These are phyloP conservation scores for Daldinia eschscholtzii DNA, from an alignment of 2,329 filamentous ascomycete species.

Conservation along the genomic window DNA sequence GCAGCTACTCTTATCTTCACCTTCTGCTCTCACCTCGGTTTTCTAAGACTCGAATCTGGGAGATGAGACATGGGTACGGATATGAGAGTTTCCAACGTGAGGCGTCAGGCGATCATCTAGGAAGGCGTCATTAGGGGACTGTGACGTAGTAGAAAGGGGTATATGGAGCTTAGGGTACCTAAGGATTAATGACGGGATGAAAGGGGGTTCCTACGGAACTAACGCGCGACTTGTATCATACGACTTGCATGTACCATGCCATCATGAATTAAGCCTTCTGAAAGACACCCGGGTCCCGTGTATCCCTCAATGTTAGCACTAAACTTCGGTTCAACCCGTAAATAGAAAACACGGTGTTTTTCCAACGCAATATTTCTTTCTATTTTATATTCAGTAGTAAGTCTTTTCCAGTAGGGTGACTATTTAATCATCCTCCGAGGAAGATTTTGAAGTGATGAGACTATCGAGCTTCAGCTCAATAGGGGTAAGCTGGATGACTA, in stretches of 20 bases:
- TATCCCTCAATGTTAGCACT: background rate
- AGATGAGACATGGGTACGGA: slow-evolving; percentile 22
- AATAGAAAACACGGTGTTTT: background rate
- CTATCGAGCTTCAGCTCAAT: background rate
- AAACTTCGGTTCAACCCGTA: slow-evolving; percentile 7
- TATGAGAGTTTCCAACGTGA: slow-evolving; percentile 19
- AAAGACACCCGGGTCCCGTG: slow-evolving; percentile 14
- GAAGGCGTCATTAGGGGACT: slow-evolving; percentile 26
- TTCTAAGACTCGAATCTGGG: slow-evolving; percentile 5
- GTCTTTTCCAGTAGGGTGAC: background rate
- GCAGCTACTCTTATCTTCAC: slow-evolving; percentile 5
- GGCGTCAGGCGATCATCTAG: slow-evolving; percentile 29
- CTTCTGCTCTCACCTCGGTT: slow-evolving; percentile 15
- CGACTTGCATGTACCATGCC: slow-evolving; percentile 39
- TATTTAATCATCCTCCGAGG: background rate
- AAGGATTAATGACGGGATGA: slow-evolving; percentile 27
- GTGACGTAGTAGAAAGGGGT: slow-evolving; percentile 17
- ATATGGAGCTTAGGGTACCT: slow-evolving; percentile 21
- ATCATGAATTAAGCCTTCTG: slow-evolving; percentile 18
- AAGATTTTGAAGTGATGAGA: background rate
- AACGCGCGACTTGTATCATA: slow-evolving; percentile 40
- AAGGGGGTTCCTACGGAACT: slow-evolving; percentile 30
- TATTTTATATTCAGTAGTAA: background rate
- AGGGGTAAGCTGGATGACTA: background rate
- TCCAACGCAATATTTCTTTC: slow-evolving; percentile 1